These are phyloP conservation scores for Ceratocystis variospora DNA, from an alignment of 2,329 filamentous ascomycete genomes.

Conservation along the genomic window DNA sequence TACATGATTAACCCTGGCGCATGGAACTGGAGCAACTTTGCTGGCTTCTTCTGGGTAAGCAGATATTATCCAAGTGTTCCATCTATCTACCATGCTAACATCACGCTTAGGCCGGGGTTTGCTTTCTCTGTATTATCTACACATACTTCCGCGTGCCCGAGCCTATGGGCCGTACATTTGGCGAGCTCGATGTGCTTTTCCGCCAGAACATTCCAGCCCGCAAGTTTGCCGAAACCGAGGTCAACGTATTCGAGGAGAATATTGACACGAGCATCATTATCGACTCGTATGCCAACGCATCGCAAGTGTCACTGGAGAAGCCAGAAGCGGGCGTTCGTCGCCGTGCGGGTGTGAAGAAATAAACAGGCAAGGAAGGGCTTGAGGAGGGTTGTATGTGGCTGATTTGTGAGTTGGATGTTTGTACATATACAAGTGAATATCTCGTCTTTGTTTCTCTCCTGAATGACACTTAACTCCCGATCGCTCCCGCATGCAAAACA, in stretches of 20 bases:
- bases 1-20: conserved; percentile 83
- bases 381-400: neutral
- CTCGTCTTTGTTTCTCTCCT: too few relatives aligned
- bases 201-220: conserved; percentile 29
- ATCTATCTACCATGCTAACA: neutral
- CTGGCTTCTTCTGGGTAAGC: conserved; percentile 71
- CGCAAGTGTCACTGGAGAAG: conserved; percentile 16
- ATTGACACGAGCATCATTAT: conserved; percentile 18
- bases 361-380: neutral
- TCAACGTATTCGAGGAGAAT: conserved; percentile 20
- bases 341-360: conserved; percentile 14
- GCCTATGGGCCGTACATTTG: conserved; percentile 36
- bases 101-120: conserved; percentile 28
- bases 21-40: conserved; percentile 80
- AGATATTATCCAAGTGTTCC: neutral
- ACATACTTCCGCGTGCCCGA: conserved; percentile 41
- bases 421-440: neutral
- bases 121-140: conserved; percentile 34
- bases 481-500: too few relatives aligned
- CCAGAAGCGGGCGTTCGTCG: conserved; percentile 14
- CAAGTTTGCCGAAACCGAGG: conserved; percentile 25
- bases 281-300: conserved; percentile 16
- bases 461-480: too few relatives aligned
- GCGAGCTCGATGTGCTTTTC: conserved; percentile 33
- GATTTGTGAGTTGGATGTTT: neutral